These are phyloP conservation scores for Thermothelomyces thermophilus DNA, from an alignment of 2,329 filamentous ascomycete species.

Conservation along the genomic window DNA sequence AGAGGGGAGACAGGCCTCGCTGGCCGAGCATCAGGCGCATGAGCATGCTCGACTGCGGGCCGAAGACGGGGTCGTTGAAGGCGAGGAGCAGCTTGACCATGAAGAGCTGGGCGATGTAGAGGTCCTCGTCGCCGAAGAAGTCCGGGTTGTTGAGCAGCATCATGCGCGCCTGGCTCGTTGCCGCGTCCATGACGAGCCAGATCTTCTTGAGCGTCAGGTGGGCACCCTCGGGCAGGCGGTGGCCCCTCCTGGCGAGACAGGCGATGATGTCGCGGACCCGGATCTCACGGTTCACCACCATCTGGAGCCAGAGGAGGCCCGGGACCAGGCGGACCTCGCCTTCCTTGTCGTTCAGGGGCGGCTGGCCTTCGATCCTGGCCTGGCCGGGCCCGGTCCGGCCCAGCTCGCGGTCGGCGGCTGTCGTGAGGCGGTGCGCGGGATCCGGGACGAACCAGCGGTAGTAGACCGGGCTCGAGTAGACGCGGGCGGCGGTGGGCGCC, in stretches of 20 bases:
- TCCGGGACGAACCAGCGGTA: slow-evolving; percentile 51
- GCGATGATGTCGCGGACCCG: slow-evolving; percentile 57
- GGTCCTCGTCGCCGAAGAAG: slow-evolving; percentile 53
- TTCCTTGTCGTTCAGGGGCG: slow-evolving; percentile 10
- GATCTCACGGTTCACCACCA: slow-evolving; percentile 55
- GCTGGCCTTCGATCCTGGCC: neutral
- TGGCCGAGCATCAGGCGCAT: slow-evolving; percentile 56
- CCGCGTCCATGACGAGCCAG: slow-evolving; percentile 67
- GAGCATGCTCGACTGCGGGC: slow-evolving; percentile 43
- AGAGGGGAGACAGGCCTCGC: slow-evolving; percentile 48
- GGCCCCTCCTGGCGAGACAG: slow-evolving; percentile 50
- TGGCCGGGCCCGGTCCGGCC: slow-evolving; percentile 9
- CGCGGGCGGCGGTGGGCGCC: slow-evolving; percentile 47
- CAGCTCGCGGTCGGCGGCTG: slow-evolving; percentile 22
- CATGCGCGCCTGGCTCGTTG: slow-evolving; percentile 49
- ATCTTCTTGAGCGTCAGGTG: slow-evolving; percentile 52
- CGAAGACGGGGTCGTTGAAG: slow-evolving; percentile 57
- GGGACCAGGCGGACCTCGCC: slow-evolving; percentile 48
- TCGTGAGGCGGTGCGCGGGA: slow-evolving; percentile 43
- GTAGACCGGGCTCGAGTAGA: slow-evolving; percentile 60
- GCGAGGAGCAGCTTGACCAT: slow-evolving; percentile 66
- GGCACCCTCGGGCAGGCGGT: slow-evolving; percentile 46
- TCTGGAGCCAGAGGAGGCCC: slow-evolving; percentile 58
- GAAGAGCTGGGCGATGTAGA: slow-evolving; percentile 58
- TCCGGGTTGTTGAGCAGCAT: slow-evolving; percentile 45